A percentile compares a stretch with the other conserved stretches of the same genome.
Evolutionary conservation across 352 stramenopile genomes (phyloP).

Genomic region (Phytophthora macrochlamydospora): DNA sequence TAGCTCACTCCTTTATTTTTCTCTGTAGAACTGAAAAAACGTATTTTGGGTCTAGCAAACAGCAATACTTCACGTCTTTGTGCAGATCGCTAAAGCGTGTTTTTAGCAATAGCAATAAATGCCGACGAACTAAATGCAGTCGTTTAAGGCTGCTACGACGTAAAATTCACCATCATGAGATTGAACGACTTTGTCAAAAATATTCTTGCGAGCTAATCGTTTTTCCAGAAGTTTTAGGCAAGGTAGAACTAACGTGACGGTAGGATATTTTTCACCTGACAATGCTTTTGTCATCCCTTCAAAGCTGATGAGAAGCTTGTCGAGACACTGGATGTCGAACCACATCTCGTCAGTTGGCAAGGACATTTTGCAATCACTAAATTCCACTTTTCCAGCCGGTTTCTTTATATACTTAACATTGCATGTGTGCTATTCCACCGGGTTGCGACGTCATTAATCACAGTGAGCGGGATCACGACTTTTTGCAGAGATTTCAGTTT

Average conservation of each 20-base stretch:
- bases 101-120: slow-evolving; percentile 7
- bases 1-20: background rate
- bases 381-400: slow-evolving; percentile 11
- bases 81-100: slow-evolving; percentile 6
- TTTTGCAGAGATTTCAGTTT: slow-evolving; percentile 18
- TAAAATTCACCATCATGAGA: slow-evolving; percentile 9
- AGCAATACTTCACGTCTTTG: slow-evolving; percentile 3
- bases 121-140: slow-evolving; percentile 8
- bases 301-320: slow-evolving; percentile 14
- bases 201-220: slow-evolving; percentile 7
- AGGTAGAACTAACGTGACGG: slow-evolving; percentile 6
- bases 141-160: background rate
- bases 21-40: background rate
- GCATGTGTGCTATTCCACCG: slow-evolving; percentile 16
- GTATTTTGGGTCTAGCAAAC: slow-evolving; percentile 10
- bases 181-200: background rate
- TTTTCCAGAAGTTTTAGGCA: slow-evolving; percentile 5
- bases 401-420: slow-evolving; percentile 11
- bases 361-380: slow-evolving; percentile 13
- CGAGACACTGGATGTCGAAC: slow-evolving; percentile 18
- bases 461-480: slow-evolving; percentile 1
- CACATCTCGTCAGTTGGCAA: slow-evolving; percentile 18
- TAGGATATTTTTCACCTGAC: slow-evolving; percentile 4
- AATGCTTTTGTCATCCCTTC: slow-evolving; percentile 10
- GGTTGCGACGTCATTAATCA: slow-evolving; percentile 11